phyloP scores from a whole-genome alignment of 2,329 filamentous ascomycete genomes.

The Colletotrichum agaves region DNA sequence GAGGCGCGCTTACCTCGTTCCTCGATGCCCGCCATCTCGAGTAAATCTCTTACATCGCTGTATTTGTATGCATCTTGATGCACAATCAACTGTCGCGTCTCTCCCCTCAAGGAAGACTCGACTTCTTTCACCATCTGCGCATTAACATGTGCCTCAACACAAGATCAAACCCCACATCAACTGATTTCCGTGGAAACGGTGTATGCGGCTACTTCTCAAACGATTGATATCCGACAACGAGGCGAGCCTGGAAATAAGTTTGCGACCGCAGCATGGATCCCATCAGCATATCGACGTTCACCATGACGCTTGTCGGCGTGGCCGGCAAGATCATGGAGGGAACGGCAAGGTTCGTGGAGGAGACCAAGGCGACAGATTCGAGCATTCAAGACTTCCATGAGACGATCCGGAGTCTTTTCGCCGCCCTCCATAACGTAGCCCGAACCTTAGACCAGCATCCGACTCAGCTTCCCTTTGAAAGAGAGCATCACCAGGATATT shows the following conservation, averaged over 20 bases:
- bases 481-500: constrained; percentile 42
- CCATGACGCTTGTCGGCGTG: constrained; percentile 38
- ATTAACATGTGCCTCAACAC: constrained; percentile 6
- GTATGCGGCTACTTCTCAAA: neutral
- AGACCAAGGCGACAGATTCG: constrained; percentile 35
- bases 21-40: neutral
- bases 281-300: constrained; percentile 39
- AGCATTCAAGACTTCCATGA: constrained; percentile 41
- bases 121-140: neutral
- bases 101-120: neutral
- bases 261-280: constrained; percentile 38
- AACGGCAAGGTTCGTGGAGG: constrained; percentile 40
- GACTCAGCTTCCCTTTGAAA: constrained; percentile 40
- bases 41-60: constrained; percentile 11
- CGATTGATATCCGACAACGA: neutral
- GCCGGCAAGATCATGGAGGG: constrained; percentile 38
- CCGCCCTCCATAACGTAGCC: constrained; percentile 37
- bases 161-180: neutral
- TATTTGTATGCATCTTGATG: neutral
- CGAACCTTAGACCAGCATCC: constrained; percentile 38
- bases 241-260: neutral
- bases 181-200: neutral
- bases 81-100: neutral
- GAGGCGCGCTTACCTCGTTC: neutral
- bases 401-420: constrained; percentile 39